phyloP scores from a whole-genome alignment of 2,329 filamentous ascomycete species.

The Ophiostoma quercus region DNA sequence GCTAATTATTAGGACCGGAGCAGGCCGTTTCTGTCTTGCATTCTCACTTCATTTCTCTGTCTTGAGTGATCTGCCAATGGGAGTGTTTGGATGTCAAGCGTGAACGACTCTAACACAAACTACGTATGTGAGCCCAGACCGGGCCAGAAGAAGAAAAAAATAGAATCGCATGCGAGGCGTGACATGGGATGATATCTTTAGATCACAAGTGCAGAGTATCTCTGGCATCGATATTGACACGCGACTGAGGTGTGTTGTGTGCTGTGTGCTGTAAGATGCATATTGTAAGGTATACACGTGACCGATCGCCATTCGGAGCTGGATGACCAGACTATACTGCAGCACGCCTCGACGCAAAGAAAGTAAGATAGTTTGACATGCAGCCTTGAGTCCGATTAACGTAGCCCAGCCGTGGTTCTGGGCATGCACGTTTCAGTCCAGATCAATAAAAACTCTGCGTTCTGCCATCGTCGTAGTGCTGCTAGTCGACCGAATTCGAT shows the following conservation, averaged over 20 bases:
- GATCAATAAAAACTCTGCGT: background rate
- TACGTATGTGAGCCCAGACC: background rate
- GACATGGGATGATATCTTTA: background rate
- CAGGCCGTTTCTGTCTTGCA: background rate
- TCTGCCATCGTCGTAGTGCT: background rate
- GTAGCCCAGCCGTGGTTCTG: background rate
- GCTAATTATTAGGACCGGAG: conserved; percentile 4
- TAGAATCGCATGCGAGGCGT: background rate
- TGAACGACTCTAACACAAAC: background rate
- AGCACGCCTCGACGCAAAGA: background rate
- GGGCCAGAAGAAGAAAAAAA: background rate
- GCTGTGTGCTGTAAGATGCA: background rate
- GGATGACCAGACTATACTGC: background rate
- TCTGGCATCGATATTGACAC: background rate
- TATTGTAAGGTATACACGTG: background rate
- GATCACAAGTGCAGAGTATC: background rate
- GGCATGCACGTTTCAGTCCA: background rate
- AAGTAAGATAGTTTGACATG: no score
- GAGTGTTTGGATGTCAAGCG: background rate
- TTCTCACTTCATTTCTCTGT: background rate
- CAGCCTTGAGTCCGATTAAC: background rate
- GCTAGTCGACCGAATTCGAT: background rate
- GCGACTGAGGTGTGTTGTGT: background rate
- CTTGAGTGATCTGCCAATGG: background rate
- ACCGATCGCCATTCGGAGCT: background rate